Percentiles rank a stretch among this genome's conserved stretches.
Conservation (phyloP, 805 yeast genomes). For the Kodamaea sagamina region DNA sequence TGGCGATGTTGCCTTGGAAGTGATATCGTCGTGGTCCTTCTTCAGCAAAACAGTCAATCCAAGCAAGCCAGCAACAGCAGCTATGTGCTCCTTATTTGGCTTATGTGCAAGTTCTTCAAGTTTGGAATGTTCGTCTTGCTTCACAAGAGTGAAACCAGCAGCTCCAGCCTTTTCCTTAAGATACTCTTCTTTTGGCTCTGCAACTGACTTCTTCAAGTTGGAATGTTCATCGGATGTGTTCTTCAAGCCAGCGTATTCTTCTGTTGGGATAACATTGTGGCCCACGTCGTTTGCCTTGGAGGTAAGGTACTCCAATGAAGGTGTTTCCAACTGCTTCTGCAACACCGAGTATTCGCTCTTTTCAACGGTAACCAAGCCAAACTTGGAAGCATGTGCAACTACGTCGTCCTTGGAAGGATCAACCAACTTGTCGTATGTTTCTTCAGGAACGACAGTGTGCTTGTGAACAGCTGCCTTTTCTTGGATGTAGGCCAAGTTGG, state of each 20-base stretch:
- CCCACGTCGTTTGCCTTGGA: conserved; percentile 12
- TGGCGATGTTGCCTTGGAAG: conserved; percentile 15
- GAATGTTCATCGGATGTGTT: neutral
- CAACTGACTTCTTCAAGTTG: conserved; percentile 5
- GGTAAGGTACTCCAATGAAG: conserved; percentile 15
- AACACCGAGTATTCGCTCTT: conserved; percentile 14
- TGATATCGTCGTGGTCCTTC: conserved; percentile 6
- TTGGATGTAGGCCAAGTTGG: conserved; percentile 12
- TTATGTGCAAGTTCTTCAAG: conserved; percentile 15
- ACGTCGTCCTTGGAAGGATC: conserved; percentile 14
- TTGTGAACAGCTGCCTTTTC: conserved; percentile 18
- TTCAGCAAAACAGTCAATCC: conserved; percentile 13
- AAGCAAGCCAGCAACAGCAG: conserved; percentile 12
- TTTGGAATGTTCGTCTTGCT: conserved; percentile 1
- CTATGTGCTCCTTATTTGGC: conserved; percentile 15
- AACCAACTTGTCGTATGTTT: conserved; percentile 15
- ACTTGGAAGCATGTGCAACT: conserved; percentile 12
- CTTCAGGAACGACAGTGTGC: conserved; percentile 14
- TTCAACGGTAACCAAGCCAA: conserved; percentile 18
- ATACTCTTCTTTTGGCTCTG: neutral
- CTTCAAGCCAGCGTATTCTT: conserved; percentile 4
- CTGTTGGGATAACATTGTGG: conserved; percentile 3
- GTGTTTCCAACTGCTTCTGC: conserved; percentile 11
- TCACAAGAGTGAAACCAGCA: conserved; percentile 6
- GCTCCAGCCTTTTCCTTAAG: conserved; percentile 6